Evolutionary conservation across 2,329 filamentous ascomycete genomes (phyloP).

Genomic region (Phyllosticta capitalensis): DNA sequence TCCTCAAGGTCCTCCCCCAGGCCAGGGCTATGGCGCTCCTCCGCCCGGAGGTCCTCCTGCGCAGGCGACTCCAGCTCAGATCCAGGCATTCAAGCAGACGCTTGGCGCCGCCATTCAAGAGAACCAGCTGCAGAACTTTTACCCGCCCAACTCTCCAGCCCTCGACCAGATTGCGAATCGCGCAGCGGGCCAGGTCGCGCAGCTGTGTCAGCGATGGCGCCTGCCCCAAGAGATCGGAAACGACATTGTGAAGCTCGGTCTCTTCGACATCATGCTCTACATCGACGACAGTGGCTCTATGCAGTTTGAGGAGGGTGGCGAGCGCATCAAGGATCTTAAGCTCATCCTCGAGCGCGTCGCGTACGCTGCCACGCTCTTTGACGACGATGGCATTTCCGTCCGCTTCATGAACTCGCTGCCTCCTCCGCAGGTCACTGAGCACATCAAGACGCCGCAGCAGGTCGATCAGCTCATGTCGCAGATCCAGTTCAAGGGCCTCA

Average conservation of each 20-base stretch:
- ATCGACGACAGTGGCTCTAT: constrained; percentile 62
- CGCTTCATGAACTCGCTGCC: constrained; percentile 60
- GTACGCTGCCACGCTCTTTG: constrained; percentile 58
- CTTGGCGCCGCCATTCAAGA: constrained; percentile 49
- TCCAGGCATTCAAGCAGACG: constrained; percentile 47
- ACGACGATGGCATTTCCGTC: constrained; percentile 57
- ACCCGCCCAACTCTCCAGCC: constrained; percentile 44
- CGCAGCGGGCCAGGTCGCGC: constrained; percentile 43
- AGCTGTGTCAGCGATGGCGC: constrained; percentile 47
- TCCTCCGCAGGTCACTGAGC: constrained; percentile 39
- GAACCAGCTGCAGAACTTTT: constrained; percentile 50
- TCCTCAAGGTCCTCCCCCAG: constrained; percentile 22
- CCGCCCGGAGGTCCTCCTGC: constrained; percentile 22
- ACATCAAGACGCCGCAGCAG: constrained; percentile 48
- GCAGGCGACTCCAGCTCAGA: constrained; percentile 40
- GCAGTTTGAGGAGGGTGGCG: constrained; percentile 57
- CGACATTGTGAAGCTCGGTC: constrained; percentile 52
- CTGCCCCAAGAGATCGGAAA: constrained; percentile 51
- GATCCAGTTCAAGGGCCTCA: constrained; percentile 56
- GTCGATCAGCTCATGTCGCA: constrained; percentile 48
- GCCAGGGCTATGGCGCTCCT: constrained; percentile 24
- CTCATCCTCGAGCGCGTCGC: constrained; percentile 55
- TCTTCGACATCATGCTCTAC: constrained; percentile 55
- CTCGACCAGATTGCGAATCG: constrained; percentile 43
- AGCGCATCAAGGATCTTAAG: constrained; percentile 57